Evolutionary conservation across 2,329 filamentous ascomycete genomes (phyloP).

Genomic region (Chrysosporium keratinophilum): DNA sequence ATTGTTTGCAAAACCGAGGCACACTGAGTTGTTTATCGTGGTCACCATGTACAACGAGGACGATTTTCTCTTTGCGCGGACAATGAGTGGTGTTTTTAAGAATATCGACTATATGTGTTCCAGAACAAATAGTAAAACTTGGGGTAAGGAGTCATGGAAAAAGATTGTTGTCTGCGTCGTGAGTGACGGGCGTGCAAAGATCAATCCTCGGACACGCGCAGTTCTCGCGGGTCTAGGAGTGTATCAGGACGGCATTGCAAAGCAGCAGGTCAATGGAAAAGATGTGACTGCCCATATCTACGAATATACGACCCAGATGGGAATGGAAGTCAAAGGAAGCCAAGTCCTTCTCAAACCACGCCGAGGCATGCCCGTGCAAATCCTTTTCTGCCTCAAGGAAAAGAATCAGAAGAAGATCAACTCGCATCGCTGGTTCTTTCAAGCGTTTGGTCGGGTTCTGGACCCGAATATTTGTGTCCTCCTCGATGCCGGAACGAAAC

Average conservation of each 20-base stretch:
- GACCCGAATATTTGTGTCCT: conserved; percentile 96
- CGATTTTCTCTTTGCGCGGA: conserved; percentile 87
- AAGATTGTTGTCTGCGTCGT: conserved; percentile 98
- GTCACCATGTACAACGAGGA: conserved; percentile 99
- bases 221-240: conserved; percentile 88
- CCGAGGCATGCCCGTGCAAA: conserved; percentile 77
- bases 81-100: conserved; percentile 95
- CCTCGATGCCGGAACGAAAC: conserved; percentile 89
- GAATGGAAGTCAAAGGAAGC: conserved; percentile 78
- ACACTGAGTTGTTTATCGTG: conserved; percentile 92
- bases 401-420: conserved; percentile 99
- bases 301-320: conserved; percentile 54
- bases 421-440: conserved; percentile 98
- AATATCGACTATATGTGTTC: conserved; percentile 98
- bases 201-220: conserved; percentile 82
- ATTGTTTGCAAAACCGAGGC: conserved; percentile 81
- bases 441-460: conserved; percentile 82
- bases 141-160: conserved; percentile 98
- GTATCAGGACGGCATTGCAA: conserved; percentile 96
- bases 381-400: conserved; percentile 96
- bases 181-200: conserved; percentile 92
- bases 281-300: conserved; percentile 97
- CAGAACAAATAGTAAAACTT: conserved; percentile 85
- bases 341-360: conserved; percentile 76
- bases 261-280: conserved; percentile 93